phyloP scores from a whole-genome alignment of 2,329 filamentous ascomycete genomes.

The Fusarium pilosicola region DNA sequence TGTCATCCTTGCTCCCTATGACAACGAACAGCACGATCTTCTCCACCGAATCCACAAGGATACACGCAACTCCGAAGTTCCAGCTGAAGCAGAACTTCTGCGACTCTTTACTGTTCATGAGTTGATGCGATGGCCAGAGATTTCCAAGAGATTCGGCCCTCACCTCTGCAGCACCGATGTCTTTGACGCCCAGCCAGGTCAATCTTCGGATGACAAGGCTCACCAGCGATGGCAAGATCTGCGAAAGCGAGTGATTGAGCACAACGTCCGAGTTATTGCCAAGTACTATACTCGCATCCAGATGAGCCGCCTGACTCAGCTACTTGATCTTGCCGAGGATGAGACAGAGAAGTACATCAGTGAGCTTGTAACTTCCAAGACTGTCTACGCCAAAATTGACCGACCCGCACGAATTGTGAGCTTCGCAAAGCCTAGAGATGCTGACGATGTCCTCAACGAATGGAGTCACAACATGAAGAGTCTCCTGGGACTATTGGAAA shows the following conservation, averaged over 20 bases:
- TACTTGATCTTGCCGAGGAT: conserved; percentile 91
- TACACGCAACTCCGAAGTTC: conserved; percentile 79
- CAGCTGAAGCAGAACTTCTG: conserved; percentile 84
- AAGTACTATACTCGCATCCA: conserved; percentile 99
- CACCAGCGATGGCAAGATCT: conserved; percentile 91
- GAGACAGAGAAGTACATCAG: conserved; percentile 99
- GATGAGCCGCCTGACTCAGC: conserved; percentile 87
- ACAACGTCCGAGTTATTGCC: conserved; percentile 96
- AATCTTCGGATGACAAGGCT: conserved; percentile 81
- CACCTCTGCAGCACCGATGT: conserved; percentile 91
- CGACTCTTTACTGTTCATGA: conserved; percentile 96
- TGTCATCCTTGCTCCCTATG: conserved; percentile 93
- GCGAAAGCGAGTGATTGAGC: conserved; percentile 98
- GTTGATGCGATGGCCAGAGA: conserved; percentile 97
- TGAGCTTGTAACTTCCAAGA: conserved; percentile 96
- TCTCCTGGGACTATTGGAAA: conserved; percentile 82
- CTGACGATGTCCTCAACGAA: conserved; percentile 96
- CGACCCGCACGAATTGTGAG: conserved; percentile 90
- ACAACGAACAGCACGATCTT: conserved; percentile 98
- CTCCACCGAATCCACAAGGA: conserved; percentile 93
- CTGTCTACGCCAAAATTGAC: conserved; percentile 97
- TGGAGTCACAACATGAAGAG: conserved; percentile 99
- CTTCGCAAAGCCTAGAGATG: conserved; percentile 94
- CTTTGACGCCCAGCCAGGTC: conserved; percentile 74
- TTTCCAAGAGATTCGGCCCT: conserved; percentile 86